Base-by-base conservation (phyloP, 768 basidiomycete species). In the Peribolospora baueri region DNA sequence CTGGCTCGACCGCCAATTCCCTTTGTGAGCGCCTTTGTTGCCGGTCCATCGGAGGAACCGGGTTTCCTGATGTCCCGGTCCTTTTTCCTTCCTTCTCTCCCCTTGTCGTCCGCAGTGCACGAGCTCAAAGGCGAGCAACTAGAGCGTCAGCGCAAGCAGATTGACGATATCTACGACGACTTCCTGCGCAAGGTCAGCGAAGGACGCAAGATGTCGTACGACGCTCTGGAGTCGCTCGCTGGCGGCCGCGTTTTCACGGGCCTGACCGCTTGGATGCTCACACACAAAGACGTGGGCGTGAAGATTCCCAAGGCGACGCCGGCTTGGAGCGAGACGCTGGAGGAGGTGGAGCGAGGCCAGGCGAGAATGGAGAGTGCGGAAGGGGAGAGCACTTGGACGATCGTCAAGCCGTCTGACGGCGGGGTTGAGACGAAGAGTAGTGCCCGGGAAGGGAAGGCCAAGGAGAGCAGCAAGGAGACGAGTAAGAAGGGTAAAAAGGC, bases 231-330 rank as follows among this genome's bases (percentile, higher is more conserved):
- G 42, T 42, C 40, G 2, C 57, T 65, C 25, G 64, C 64, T 14
- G 64, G 64, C 6, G 64, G 64, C 7, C 49, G 62, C 41, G 64
- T 65, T 11, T 57, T 61, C 56, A 59, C 57, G 5, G 58, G 60
- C 14, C n/a, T 59, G 46, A 52, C 10, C 10, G 43, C 5, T 60
- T 59, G n/a, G 60, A 62, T 9, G 53, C 37, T 36, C 46, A 48
- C 14, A 46, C 46, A 37, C 39, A 10, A 36, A 37, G 6, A 13
- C 46, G 7, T 4, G 46, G 13, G 47, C 39, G n/a, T 37, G 4
- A 54, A 50, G 43, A 11, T 41, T 54, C n/a, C 53, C 53, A 7
- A 25, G 53, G 13, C 14, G 42, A 7, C 8, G 36, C 46, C 46
- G 53, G 8, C 42, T 3, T 47, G 43, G 58, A 54, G 53, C 43